Conservation (phyloP, 2,329 filamentous ascomycete species). For the Colletotrichum limetticola region DNA sequence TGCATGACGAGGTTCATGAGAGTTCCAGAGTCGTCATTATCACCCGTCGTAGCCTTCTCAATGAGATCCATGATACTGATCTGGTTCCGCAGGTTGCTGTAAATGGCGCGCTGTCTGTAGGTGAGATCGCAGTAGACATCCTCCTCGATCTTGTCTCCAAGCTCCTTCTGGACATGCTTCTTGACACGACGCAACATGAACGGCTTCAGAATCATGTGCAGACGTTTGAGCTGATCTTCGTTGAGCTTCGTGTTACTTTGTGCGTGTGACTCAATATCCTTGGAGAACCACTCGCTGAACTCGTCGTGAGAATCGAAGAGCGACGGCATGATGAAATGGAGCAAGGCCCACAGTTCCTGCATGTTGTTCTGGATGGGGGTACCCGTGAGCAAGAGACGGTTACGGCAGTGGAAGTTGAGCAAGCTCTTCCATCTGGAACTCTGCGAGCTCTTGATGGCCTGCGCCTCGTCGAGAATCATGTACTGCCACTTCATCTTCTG, state of each 20-base stretch:
- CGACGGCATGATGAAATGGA: slow-evolving; percentile 99
- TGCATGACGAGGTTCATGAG: slow-evolving; percentile 99
- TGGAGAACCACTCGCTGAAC: slow-evolving; percentile 94
- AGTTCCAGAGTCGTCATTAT: slow-evolving; percentile 94
- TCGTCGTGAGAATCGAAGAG: slow-evolving; percentile 95
- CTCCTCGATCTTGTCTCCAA: slow-evolving; percentile 97
- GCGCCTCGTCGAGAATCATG: slow-evolving; percentile 99
- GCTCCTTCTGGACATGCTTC: slow-evolving; percentile 98
- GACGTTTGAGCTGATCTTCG: slow-evolving; percentile 93
- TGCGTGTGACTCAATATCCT: slow-evolving; percentile 97
- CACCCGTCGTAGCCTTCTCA: slow-evolving; percentile 93
- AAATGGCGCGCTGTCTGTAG: slow-evolving; percentile 94
- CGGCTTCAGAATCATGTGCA: slow-evolving; percentile 99
- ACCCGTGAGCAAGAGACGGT: slow-evolving; percentile 91
- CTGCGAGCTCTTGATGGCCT: slow-evolving; percentile 97
- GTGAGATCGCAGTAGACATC: slow-evolving; percentile 98
- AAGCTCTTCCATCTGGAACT: slow-evolving; percentile 98
- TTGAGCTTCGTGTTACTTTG: slow-evolving; percentile 99
- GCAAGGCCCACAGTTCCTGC: slow-evolving; percentile 96
- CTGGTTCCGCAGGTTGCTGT: slow-evolving; percentile 91
- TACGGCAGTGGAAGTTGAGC: slow-evolving; percentile 93
- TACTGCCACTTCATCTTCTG: slow-evolving; percentile 99
- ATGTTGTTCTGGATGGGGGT: slow-evolving; percentile 99
- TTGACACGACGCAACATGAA: slow-evolving; percentile 99
- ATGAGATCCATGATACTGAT: slow-evolving; percentile 99